Evolutionary conservation across 441 rosid genomes (phyloP).

Genomic region (Corymbia calophylla): DNA sequence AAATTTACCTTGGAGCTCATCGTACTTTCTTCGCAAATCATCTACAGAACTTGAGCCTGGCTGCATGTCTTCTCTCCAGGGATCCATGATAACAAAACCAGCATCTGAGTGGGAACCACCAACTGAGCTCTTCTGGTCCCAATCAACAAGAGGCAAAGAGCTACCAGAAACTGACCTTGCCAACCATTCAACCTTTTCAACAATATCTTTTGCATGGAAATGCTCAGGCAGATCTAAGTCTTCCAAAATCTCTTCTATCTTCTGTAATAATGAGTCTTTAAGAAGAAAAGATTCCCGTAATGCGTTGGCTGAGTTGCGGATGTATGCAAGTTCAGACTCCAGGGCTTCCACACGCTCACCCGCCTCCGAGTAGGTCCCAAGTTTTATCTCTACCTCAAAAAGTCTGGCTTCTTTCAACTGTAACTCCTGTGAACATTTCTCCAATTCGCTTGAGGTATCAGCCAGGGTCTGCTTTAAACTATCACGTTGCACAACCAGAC

Average conservation of each 20-base stretch:
- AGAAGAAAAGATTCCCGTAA: conserved; percentile 97
- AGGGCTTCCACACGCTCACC: conserved; percentile 97
- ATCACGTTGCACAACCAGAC: conserved; percentile 87
- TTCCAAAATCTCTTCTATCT: conserved; percentile 95
- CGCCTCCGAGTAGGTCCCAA: conserved; percentile 79
- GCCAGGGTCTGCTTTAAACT: conserved; percentile 74
- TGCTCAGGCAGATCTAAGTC: conserved; percentile 93
- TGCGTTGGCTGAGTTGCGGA: conserved; percentile 98
- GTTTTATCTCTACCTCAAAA: conserved; percentile 72
- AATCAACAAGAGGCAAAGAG: conserved; percentile 54
- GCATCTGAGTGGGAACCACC: conserved; percentile 63
- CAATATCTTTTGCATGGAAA: conserved; percentile 84
- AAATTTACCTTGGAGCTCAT: conserved; percentile 91
- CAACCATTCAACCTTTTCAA: conserved; percentile 97
- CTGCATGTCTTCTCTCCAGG: conserved; percentile 85
- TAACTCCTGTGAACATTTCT: conserved; percentile 76
- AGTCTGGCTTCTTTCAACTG: conserved; percentile 69
- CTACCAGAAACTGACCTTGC: conserved; percentile 72
- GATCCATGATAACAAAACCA: conserved; percentile 59
- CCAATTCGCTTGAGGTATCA: conserved; percentile 73
- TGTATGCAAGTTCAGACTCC: conserved; percentile 98
- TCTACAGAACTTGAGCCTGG: conserved; percentile 55
- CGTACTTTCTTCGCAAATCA: conserved; percentile 81
- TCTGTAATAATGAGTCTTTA: conserved; percentile 96
- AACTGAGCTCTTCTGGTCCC: conserved; percentile 78